phyloP scores from a whole-genome alignment of 495 filamentous ascomycete genomes.

The Lineolata rhizophorae region DNA sequence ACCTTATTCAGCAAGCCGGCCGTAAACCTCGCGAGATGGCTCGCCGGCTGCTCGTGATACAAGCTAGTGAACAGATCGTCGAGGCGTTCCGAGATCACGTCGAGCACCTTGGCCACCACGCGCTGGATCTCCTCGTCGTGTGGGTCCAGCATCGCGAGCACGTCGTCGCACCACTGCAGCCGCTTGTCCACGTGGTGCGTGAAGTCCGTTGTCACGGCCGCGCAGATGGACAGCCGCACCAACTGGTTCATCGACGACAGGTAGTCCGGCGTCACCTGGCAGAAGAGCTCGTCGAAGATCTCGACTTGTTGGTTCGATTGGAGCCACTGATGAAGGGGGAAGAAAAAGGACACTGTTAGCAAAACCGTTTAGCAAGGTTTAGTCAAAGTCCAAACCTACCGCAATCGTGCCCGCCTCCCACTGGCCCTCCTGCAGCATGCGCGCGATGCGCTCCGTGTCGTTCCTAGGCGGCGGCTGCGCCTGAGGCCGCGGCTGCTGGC shows the following conservation, averaged over 20 bases:
- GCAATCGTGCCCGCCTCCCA: conserved; percentile 50
- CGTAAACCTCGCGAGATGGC: no score
- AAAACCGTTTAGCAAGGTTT: neutral
- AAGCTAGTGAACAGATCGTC: no score
- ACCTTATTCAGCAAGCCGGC: no score
- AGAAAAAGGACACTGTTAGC: neutral
- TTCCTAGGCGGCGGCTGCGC: no score
- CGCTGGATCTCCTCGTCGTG: no score
- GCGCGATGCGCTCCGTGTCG: no score
- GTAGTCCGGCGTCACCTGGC: conserved; percentile 48
- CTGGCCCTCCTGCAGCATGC: conserved; percentile 39
- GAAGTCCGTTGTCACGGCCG: conserved; percentile 54
- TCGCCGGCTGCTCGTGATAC: no score
- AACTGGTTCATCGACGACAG: conserved; percentile 50
- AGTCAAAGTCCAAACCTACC: conserved; percentile 29
- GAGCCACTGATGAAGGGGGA: conserved; percentile 41
- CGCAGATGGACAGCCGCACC: conserved; percentile 61
- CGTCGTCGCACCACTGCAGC: conserved; percentile 55
- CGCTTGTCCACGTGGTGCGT: conserved; percentile 41
- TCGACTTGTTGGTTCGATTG: conserved; percentile 53
- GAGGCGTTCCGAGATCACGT: no score
- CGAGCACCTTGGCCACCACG: no score
- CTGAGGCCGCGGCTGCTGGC: no score
- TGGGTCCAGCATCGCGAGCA: conserved; percentile 32
- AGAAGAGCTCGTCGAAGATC: conserved; percentile 65